Conservation (phyloP, 2,329 filamentous ascomycete genomes). For the Arachnopeziza araneosa region DNA sequence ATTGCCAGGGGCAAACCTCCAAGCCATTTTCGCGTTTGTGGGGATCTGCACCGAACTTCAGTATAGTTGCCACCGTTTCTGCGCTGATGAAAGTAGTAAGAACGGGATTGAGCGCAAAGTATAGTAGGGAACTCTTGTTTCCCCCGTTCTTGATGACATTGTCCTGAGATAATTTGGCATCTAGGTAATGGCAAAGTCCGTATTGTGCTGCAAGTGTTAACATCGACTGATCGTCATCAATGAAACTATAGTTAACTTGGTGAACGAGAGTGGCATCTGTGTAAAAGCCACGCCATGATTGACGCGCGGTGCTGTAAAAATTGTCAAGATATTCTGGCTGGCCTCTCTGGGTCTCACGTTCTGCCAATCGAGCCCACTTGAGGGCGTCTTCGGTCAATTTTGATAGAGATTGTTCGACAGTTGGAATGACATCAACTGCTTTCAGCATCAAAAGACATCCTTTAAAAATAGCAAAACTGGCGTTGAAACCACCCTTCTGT, state of each 20-base stretch:
- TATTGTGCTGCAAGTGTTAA: not conserved
- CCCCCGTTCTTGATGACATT: not conserved
- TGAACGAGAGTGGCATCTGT: too few relatives aligned
- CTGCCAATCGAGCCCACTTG: not conserved
- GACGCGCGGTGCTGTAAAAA: not conserved
- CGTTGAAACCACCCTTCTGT: not conserved
- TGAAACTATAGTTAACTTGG: not conserved
- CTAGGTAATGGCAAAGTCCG: not conserved
- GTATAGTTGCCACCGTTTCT: too few relatives aligned
- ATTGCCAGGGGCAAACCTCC: too few relatives aligned
- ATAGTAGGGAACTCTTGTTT: too few relatives aligned
- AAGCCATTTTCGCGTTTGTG: too few relatives aligned
- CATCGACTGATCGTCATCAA: not conserved
- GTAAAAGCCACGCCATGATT: not conserved
- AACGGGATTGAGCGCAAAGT: too few relatives aligned
- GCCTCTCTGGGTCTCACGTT: not conserved
- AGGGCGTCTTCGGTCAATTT: not conserved
- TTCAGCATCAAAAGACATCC: constrained; percentile 1
- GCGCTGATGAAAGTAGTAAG: too few relatives aligned
- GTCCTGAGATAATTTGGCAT: not conserved
- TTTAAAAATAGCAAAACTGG: constrained; percentile 37
- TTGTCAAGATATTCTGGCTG: not conserved
- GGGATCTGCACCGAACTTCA: too few relatives aligned
- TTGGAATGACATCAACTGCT: not conserved
- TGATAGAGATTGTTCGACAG: not conserved